Evolutionary conservation across 2,329 filamentous ascomycete genomes (phyloP).

Genomic region (Mycocentrospora acerina): DNA sequence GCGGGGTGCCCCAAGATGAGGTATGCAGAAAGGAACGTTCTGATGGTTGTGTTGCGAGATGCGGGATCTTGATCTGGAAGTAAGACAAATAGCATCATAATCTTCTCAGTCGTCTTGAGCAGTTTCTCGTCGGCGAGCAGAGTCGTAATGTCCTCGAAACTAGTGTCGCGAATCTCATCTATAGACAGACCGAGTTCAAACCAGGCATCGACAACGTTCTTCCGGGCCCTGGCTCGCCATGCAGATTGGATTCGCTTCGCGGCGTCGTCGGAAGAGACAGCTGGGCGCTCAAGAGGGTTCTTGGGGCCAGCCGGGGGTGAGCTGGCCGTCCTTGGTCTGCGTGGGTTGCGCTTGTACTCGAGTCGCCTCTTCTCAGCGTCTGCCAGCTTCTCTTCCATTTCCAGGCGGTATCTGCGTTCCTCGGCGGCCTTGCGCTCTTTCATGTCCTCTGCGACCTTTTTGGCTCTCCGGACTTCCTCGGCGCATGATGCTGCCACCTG

Average conservation of each 20-base stretch:
- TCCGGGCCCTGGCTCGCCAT: constrained; percentile 64
- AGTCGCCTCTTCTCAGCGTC: constrained; percentile 72
- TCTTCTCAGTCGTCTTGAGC: constrained; percentile 63
- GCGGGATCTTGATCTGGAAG: constrained; percentile 58
- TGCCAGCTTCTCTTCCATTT: constrained; percentile 78
- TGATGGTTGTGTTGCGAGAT: constrained; percentile 65
- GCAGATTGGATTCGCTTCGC: constrained; percentile 67
- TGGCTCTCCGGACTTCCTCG: constrained; percentile 79
- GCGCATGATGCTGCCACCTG: constrained; percentile 81
- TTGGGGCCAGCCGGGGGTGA: constrained; percentile 49
- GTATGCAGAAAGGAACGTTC: constrained; percentile 78
- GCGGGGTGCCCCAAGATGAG: constrained; percentile 77
- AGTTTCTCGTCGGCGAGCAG: constrained; percentile 68
- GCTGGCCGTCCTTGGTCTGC: constrained; percentile 61
- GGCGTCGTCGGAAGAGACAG: constrained; percentile 62
- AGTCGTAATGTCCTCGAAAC: constrained; percentile 72
- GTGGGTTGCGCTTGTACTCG: constrained; percentile 54
- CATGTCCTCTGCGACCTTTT: constrained; percentile 78
- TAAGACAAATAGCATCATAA: constrained; percentile 70
- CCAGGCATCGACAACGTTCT: constrained; percentile 65
- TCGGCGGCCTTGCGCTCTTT: constrained; percentile 79
- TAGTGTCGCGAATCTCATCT: constrained; percentile 67
- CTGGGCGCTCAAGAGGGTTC: constrained; percentile 24
- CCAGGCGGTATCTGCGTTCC: constrained; percentile 65
- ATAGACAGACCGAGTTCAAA: constrained; percentile 67